phyloP scores from a whole-genome alignment of 805 yeast genomes.

The Teunomyces tritomae region DNA sequence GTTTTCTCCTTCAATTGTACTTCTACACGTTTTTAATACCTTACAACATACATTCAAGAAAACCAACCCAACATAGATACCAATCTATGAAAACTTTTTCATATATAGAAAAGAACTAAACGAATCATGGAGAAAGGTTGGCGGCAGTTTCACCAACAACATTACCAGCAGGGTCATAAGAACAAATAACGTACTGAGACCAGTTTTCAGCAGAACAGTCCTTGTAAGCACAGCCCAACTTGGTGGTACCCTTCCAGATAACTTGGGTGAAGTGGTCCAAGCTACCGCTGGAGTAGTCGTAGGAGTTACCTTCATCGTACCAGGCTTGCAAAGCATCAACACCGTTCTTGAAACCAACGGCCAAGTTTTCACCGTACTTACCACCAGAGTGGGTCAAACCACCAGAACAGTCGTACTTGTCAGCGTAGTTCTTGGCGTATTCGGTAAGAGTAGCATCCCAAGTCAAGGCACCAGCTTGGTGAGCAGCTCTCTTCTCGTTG shows the following conservation, averaged over 20 bases:
- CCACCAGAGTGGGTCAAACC: slow-evolving; percentile 37
- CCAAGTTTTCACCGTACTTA: slow-evolving; percentile 38
- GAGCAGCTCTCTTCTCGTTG: slow-evolving; percentile 55
- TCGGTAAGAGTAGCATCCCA: slow-evolving; percentile 57
- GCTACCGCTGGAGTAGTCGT: slow-evolving; percentile 26
- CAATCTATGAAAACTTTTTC: not conserved
- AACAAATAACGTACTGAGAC: slow-evolving; percentile 68
- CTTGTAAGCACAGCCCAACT: slow-evolving; percentile 71
- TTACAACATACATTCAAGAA: not conserved
- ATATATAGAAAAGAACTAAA: slow-evolving; percentile 1
- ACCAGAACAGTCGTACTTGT: slow-evolving; percentile 20
- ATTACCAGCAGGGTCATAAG: slow-evolving; percentile 76
- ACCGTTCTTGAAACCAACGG: slow-evolving; percentile 23
- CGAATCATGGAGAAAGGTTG: slow-evolving; percentile 10
- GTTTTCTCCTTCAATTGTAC: too few relatives aligned
- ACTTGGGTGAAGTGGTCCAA: slow-evolving; percentile 74
- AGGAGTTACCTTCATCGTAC: slow-evolving; percentile 37
- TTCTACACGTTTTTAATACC: too few relatives aligned
- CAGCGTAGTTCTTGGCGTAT: slow-evolving; percentile 50
- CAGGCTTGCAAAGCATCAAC: slow-evolving; percentile 36
- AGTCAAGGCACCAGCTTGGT: slow-evolving; percentile 46
- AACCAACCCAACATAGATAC: not conserved
- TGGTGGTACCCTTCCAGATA: slow-evolving; percentile 63
- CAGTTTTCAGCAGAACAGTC: slow-evolving; percentile 47
- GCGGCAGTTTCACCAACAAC: slow-evolving; percentile 38